A percentile compares a stretch with the other conserved stretches of the same genome.
These are phyloP conservation scores for Neurospora tetrasperma DNA, from an alignment of 495 filamentous ascomycete genomes.

Conservation along the genomic window DNA sequence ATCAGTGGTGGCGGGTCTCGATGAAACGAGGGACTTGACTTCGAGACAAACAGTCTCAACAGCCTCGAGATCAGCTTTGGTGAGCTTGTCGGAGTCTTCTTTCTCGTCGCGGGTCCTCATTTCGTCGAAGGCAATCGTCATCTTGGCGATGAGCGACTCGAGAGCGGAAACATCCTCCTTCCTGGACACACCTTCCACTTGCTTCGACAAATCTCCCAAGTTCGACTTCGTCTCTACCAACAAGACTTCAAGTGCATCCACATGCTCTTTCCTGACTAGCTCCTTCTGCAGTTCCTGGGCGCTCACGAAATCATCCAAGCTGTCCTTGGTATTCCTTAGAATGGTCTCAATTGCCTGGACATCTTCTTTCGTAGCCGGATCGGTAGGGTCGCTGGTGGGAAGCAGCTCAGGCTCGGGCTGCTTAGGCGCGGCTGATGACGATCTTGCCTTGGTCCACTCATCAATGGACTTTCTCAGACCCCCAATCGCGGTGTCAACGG, in stretches of 20 bases:
- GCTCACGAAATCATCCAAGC: conserved; percentile 59
- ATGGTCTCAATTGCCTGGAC: conserved; percentile 82
- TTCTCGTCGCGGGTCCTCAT: conserved; percentile 58
- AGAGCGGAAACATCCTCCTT: conserved; percentile 70
- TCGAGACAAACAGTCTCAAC: conserved; percentile 71
- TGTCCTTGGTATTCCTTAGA: conserved; percentile 71
- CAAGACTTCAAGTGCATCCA: conserved; percentile 60
- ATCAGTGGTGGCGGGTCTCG: not conserved
- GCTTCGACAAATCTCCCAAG: conserved; percentile 46
- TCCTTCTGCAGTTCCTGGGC: conserved; percentile 38
- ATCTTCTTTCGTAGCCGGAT: conserved; percentile 56
- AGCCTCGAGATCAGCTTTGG: conserved; percentile 68
- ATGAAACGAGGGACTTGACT: conserved; percentile 57
- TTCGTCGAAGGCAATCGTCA: conserved; percentile 64
- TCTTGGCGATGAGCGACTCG: conserved; percentile 64
- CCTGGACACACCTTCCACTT: conserved; percentile 53
- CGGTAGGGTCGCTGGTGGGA: conserved; percentile 20
- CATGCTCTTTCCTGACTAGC: conserved; percentile 54
- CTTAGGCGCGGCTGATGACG: conserved; percentile 3
- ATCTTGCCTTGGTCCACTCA: not conserved
- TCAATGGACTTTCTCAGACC: not conserved
- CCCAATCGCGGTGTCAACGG: not conserved
- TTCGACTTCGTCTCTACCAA: conserved; percentile 62
- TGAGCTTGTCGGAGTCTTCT: conserved; percentile 53
- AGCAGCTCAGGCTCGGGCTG: not conserved